Evolutionary conservation across 139 green algal species (phyloP), one percentile per base, ranked within the genome.

Genomic region (Monoraphidium neglectum): DNA sequence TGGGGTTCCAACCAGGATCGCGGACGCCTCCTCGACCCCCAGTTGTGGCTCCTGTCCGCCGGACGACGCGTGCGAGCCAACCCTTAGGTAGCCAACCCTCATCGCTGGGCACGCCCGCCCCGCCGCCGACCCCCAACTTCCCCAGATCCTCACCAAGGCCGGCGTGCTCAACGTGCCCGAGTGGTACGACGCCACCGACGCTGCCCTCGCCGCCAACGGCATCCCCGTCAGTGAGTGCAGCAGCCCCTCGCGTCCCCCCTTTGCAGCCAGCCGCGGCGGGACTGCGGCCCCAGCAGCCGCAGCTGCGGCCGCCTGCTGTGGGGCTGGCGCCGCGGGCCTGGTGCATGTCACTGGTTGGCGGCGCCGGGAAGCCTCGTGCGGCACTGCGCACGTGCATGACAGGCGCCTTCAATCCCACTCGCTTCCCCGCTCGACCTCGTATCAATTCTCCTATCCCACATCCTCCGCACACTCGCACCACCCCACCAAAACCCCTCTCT

Each of bases 131-230:
- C 38, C 24, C 51, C 38, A 47, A 23, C 36, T 60, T 24, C 32
- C 23, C 56, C 84, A 94, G 83, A 47, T 95, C 16, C 76, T 93
- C 28, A 94, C 89, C 77, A 94, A 95, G 80, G 56, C 61, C 12
- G 92, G 91, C 57, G 65, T 90, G 60, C 73, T 95, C 33, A 89
- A 91, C 62, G 76, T 97, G 46, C 94, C 94, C 15, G 83, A 92
- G 64, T 98, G 91, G 91, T 95, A 90, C 62, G 87, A 95, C 4
- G 92, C 91, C n/a, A 92, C 91, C 82, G 90, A 93, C 82, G 87
- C 92, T 38, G 72, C 84, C 30, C 47, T 63, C 4, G 77, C 91
- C 70, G 49, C 80, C 61, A 82, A 49, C 40, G 80, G 77, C 77
- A 74, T 70, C 53, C 2, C 36, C 5, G 33, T 71, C 3, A 47